phyloP scores from a whole-genome alignment of 352 stramenopile genomes.

The Phytopythium cucurbitacearum region DNA sequence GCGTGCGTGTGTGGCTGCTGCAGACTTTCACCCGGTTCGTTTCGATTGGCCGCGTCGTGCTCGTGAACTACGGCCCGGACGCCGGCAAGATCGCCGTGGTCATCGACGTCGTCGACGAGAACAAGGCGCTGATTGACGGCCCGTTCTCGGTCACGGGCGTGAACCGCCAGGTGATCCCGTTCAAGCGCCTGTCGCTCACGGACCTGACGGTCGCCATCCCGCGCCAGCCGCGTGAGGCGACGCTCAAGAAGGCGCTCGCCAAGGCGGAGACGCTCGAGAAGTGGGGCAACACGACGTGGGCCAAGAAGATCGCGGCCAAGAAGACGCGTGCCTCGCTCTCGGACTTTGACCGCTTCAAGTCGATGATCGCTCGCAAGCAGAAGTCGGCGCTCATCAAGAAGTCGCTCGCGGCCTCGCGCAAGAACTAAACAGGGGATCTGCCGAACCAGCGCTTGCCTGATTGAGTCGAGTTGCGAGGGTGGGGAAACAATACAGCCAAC shows the following conservation, averaged over 20 bases:
- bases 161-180: constrained; percentile 97
- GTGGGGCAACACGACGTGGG: constrained; percentile 95
- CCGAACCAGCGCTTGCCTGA: too few relatives aligned
- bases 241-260: constrained; percentile 89
- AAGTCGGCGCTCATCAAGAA: constrained; percentile 95
- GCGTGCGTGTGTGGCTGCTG: neutral
- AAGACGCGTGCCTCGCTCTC: constrained; percentile 92
- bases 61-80: constrained; percentile 99
- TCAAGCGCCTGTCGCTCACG: constrained; percentile 96
- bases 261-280: constrained; percentile 90
- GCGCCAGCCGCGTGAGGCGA: constrained; percentile 92
- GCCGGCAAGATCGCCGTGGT: constrained; percentile 98
- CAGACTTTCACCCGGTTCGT: constrained; percentile 99
- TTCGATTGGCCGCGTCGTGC: constrained; percentile 97
- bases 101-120: constrained; percentile 99
- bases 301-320: constrained; percentile 98
- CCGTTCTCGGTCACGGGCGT: constrained; percentile 94
- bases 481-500: too few relatives aligned
- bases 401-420: constrained; percentile 67
- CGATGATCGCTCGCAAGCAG: constrained; percentile 99
- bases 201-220: constrained; percentile 96
- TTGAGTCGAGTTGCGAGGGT: too few relatives aligned
- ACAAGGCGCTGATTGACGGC: constrained; percentile 97
- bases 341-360: constrained; percentile 99
- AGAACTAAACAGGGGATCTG: constrained; percentile 42